These are phyloP conservation scores for Cyclotella cryptica DNA, from an alignment of 108 stramenopile species.

Conservation along the genomic window DNA sequence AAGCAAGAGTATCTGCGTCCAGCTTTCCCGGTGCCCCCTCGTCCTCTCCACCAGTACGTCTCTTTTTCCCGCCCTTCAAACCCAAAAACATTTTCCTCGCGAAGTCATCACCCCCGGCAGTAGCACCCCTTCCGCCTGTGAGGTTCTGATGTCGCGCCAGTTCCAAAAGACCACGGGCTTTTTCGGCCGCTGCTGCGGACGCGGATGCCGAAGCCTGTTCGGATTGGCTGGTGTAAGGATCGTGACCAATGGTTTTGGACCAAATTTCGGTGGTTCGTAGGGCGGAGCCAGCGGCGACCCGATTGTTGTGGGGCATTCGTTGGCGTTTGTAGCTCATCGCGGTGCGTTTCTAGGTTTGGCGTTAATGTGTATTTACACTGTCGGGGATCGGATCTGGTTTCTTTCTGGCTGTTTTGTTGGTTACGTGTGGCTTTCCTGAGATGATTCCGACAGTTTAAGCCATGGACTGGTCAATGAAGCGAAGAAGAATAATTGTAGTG, in stretches of 20 bases:
- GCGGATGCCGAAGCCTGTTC: conserved; percentile 39
- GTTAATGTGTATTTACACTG: too few relatives aligned
- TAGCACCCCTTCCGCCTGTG: conserved; percentile 53
- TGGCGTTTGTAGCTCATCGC: conserved; percentile 35
- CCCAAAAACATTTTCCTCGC: conserved; percentile 82
- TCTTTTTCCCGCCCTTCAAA: conserved; percentile 78
- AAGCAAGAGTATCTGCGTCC: conserved; percentile 42
- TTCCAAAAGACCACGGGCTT: conserved; percentile 74
- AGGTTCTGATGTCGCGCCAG: conserved; percentile 83
- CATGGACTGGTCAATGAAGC: too few relatives aligned
- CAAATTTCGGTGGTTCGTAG: conserved; percentile 82
- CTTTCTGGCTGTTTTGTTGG: too few relatives aligned
- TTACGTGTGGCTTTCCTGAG: too few relatives aligned
- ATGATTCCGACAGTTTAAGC: too few relatives aligned
- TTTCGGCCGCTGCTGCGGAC: conserved; percentile 56
- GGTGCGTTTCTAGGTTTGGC: too few relatives aligned
- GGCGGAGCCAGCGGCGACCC: conserved; percentile 76
- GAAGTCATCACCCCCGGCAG: conserved; percentile 73
- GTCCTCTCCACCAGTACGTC: conserved; percentile 37
- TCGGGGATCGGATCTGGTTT: too few relatives aligned
- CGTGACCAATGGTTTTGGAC: conserved; percentile 86
- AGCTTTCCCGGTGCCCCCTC: conserved; percentile 26
- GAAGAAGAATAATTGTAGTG: too few relatives aligned
- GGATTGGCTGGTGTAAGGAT: conserved; percentile 68
- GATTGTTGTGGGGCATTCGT: conserved; percentile 93